Evolutionary conservation across 2,329 filamentous ascomycete species (phyloP).

Genomic region (Ceratocystis cubensis): DNA sequence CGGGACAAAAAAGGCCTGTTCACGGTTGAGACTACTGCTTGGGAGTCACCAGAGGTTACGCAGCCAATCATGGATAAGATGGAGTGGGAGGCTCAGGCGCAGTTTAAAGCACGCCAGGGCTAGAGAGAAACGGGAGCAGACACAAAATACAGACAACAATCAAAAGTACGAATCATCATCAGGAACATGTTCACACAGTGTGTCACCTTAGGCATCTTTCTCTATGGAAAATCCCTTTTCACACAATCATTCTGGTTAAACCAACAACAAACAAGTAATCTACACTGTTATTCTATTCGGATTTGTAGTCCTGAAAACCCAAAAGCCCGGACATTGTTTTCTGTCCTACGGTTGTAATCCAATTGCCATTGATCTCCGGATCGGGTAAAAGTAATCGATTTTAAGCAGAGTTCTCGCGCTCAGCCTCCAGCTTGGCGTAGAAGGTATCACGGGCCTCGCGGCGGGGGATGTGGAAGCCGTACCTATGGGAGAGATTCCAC

Average conservation of each 20-base stretch:
- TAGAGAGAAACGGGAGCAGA: not conserved
- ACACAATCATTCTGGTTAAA: not conserved
- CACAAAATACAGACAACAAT: not conserved
- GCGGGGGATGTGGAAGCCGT: conserved; percentile 51
- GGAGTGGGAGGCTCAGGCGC: conserved; percentile 16
- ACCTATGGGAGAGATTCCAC: conserved; percentile 32
- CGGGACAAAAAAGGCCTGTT: conserved; percentile 45
- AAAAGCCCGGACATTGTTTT: not conserved
- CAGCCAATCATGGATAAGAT: conserved; percentile 20
- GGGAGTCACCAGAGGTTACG: conserved; percentile 35
- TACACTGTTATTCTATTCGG: not conserved
- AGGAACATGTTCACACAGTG: not conserved
- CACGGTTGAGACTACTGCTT: conserved; percentile 51
- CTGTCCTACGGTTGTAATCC: not conserved
- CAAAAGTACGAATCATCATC: not conserved
- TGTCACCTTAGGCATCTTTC: not conserved
- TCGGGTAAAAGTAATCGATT: not conserved
- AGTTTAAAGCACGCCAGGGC: conserved; percentile 12
- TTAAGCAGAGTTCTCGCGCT: conserved; percentile 34
- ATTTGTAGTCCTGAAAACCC: conserved; percentile 2
- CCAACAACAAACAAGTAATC: conserved; percentile 1
- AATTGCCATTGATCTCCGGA: not conserved
- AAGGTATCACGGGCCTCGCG: conserved; percentile 45
- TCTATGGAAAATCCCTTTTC: not conserved
- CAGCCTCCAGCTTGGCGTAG: conserved; percentile 46